These are phyloP conservation scores for Raphanus raphanistrum DNA, from an alignment of 345 rosid genomes.

Conservation along the genomic window DNA sequence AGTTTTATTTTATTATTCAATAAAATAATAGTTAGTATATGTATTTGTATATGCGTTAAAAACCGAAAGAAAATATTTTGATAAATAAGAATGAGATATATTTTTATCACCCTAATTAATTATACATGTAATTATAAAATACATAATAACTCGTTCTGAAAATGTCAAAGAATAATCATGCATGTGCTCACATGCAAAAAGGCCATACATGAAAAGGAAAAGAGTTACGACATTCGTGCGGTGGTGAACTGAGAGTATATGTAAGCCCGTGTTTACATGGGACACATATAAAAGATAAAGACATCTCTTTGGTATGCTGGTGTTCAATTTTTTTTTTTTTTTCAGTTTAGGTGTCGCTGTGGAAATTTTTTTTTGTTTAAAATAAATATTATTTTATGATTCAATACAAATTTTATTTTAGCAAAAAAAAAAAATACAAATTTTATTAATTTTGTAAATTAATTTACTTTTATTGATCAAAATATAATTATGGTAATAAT, in stretches of 20 bases:
- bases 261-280: conserved; percentile 9
- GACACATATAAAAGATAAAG: conserved; percentile 1
- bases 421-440: too few relatives aligned
- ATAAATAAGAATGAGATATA: background rate
- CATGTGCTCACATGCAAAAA: conserved; percentile 28
- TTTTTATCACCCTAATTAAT: background rate
- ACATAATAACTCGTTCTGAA: background rate
- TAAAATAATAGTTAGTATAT: background rate
- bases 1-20: background rate
- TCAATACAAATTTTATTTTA: too few relatives aligned
- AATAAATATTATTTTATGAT: too few relatives aligned
- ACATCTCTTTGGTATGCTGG: conserved; percentile 24
- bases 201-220: background rate
- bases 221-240: background rate
- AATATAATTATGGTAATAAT: too few relatives aligned
- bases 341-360: too few relatives aligned
- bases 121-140: background rate
- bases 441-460: too few relatives aligned
- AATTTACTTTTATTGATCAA: too few relatives aligned
- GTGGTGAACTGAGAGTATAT: background rate
- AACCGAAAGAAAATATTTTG: background rate
- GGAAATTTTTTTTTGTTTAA: too few relatives aligned
- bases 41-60: background rate
- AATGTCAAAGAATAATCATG: background rate
- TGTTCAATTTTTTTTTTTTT: background rate